Evolutionary conservation across 345 rosid species (phyloP).

Genomic region (Cardamine chenopodiifolia): DNA sequence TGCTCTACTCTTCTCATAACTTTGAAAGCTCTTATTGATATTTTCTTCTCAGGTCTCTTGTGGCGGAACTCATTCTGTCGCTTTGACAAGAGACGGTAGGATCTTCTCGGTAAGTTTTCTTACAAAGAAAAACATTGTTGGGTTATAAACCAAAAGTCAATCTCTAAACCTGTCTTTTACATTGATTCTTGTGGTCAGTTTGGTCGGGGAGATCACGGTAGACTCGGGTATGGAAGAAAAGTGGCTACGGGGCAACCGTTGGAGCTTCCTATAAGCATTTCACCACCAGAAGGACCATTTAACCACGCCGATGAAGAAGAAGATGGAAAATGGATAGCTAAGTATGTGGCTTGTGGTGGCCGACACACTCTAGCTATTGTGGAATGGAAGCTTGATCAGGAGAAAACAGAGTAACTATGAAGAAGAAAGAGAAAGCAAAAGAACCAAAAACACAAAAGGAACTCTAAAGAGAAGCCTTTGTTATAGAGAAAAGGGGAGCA

Average conservation of each 20-base stretch:
- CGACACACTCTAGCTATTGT: slow-evolving; percentile 87
- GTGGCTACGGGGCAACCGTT: slow-evolving; percentile 87
- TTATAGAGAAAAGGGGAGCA: slow-evolving; percentile 31
- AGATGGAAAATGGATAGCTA: slow-evolving; percentile 72
- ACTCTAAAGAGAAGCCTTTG: slow-evolving; percentile 13
- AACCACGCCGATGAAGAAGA: slow-evolving; percentile 49
- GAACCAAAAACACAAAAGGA: not conserved
- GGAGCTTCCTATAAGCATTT: slow-evolving; percentile 74
- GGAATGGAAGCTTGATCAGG: slow-evolving; percentile 61
- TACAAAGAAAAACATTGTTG: not conserved
- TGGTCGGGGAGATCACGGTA: slow-evolving; percentile 97
- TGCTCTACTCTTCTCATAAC: not conserved
- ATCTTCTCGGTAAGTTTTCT: slow-evolving; percentile 80
- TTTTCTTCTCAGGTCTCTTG: slow-evolving; percentile 72
- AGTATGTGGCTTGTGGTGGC: slow-evolving; percentile 88
- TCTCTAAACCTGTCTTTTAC: slow-evolving; percentile 9
- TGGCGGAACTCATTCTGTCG: slow-evolving; percentile 99
- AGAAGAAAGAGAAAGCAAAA: slow-evolving; percentile 5
- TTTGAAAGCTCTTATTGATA: slow-evolving; percentile 4
- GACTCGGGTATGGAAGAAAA: slow-evolving; percentile 91
- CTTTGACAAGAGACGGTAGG: slow-evolving; percentile 81
- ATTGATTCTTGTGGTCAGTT: slow-evolving; percentile 52
- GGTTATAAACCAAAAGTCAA: not conserved
- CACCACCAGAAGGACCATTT: slow-evolving; percentile 51
- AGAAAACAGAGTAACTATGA: slow-evolving; percentile 30